A percentile compares a stretch with the other conserved stretches of the same genome.
Evolutionary conservation across 1,284 basidiomycete species (phyloP).

Genomic region (Agaricales sp.): DNA sequence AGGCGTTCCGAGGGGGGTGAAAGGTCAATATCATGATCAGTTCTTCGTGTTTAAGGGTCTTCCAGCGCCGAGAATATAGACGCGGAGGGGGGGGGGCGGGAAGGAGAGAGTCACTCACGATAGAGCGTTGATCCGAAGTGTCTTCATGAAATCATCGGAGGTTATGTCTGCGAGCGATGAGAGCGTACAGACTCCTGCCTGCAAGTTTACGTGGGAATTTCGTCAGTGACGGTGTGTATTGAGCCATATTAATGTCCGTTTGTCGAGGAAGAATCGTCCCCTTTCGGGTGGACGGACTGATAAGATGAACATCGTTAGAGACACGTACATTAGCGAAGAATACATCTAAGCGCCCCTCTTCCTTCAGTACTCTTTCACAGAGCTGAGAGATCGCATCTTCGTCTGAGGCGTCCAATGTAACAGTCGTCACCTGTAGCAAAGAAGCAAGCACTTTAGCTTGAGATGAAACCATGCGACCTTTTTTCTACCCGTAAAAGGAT

Average conservation of each 20-base stretch:
- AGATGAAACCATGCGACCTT: too few species aligned
- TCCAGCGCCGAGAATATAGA: too few species aligned
- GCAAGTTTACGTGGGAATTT: conserved; percentile 8
- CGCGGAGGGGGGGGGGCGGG: conserved; percentile 5
- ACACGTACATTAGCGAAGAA: conserved; percentile 85
- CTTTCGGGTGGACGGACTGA: too few species aligned
- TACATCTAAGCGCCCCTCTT: conserved; percentile 82
- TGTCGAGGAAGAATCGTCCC: too few species aligned
- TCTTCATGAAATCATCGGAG: conserved; percentile 61
- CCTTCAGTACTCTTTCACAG: conserved; percentile 64
- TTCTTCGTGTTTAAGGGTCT: too few species aligned
- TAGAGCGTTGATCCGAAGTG: conserved; percentile 73
- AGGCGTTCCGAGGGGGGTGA: too few species aligned
- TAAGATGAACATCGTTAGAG: conserved; percentile 3
- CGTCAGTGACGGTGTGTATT: background rate
- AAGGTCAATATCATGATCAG: too few species aligned
- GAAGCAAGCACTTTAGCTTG: conserved; percentile 4
- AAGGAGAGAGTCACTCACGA: conserved; percentile 41
- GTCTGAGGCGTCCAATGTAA: conserved; percentile 79
- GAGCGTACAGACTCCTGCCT: conserved; percentile 56
- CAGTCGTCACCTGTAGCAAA: conserved; percentile 47
- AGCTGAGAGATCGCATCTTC: conserved; percentile 60
- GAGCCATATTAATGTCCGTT: too few species aligned
- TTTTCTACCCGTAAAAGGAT: background rate
- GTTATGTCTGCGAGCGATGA: conserved; percentile 46